These are phyloP conservation scores for Amanita jacksonii DNA, from an alignment of 768 basidiomycete genomes.

Conservation along the genomic window DNA sequence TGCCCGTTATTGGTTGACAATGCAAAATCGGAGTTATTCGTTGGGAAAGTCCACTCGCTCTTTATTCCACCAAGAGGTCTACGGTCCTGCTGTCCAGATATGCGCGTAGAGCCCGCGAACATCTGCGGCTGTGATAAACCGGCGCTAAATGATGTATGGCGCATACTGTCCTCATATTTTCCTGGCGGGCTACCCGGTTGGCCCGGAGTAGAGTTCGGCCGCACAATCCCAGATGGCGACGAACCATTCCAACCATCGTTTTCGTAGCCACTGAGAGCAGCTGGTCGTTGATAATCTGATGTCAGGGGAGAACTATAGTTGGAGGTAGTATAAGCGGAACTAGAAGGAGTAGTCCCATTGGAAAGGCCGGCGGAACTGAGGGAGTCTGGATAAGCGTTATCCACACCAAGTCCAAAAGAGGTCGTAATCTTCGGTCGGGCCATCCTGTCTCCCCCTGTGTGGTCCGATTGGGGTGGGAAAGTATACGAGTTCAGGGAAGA, in stretches of 20 bases:
- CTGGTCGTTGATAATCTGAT: slow-evolving; percentile 37
- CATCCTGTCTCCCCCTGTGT: slow-evolving; percentile 27
- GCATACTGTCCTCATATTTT: slow-evolving; percentile 65
- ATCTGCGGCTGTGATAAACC: slow-evolving; percentile 50
- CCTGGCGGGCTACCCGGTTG: slow-evolving; percentile 43
- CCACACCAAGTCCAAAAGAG: slow-evolving; percentile 32
- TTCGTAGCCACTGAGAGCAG: slow-evolving; percentile 36
- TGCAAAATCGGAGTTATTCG: slow-evolving; percentile 40
- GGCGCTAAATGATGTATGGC: slow-evolving; percentile 62
- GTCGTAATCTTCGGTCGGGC: slow-evolving; percentile 38
- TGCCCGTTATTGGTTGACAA: slow-evolving; percentile 31
- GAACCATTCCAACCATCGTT: slow-evolving; percentile 44
- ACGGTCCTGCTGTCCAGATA: slow-evolving; percentile 61
- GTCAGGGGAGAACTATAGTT: slow-evolving; percentile 36
- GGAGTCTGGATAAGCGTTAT: slow-evolving; percentile 31
- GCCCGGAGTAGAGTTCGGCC: slow-evolving; percentile 59
- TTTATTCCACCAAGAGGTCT: slow-evolving; percentile 47
- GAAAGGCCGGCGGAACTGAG: slow-evolving; percentile 39
- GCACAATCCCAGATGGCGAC: slow-evolving; percentile 47
- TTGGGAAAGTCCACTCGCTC: slow-evolving; percentile 63
- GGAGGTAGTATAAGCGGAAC: slow-evolving; percentile 38
- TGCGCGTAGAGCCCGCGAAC: slow-evolving; percentile 60
- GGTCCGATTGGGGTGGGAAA: slow-evolving; percentile 44
- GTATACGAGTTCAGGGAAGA: slow-evolving; percentile 39
- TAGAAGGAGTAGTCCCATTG: slow-evolving; percentile 42